These are phyloP conservation scores for Apiotrichum montevideense DNA, from an alignment of 1,284 basidiomycete species.

Conservation along the genomic window DNA sequence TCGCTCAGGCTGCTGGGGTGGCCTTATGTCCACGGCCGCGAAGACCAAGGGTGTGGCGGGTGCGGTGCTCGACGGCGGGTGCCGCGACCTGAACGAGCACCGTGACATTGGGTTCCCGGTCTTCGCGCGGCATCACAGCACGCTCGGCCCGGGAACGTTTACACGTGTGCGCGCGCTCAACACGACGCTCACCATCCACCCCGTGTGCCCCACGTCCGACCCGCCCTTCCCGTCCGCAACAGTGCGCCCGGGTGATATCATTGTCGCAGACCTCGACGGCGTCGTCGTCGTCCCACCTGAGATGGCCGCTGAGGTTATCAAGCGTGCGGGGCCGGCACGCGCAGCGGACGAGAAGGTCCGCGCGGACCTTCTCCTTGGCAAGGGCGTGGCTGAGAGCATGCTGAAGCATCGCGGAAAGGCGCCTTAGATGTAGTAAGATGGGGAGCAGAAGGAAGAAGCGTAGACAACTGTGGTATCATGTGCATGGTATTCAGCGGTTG, in stretches of 20 bases:
- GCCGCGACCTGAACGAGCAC: constrained; percentile 49
- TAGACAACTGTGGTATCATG: neutral
- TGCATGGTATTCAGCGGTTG: neutral
- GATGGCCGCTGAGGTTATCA: constrained; percentile 57
- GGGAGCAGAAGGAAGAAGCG: neutral
- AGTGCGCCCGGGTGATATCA: constrained; percentile 71
- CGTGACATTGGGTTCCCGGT: constrained; percentile 43
- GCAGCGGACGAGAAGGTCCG: constrained; percentile 68
- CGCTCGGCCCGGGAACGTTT: constrained; percentile 77
- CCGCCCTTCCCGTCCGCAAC: constrained; percentile 49
- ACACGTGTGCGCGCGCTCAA: constrained; percentile 75
- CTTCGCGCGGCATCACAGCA: constrained; percentile 30
- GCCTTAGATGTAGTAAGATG: constrained; percentile 2
- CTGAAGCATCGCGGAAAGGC: constrained; percentile 49
- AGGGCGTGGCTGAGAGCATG: constrained; percentile 70
- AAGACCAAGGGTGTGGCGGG: constrained; percentile 43
- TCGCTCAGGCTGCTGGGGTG: constrained; percentile 44
- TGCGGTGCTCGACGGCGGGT: constrained; percentile 49
- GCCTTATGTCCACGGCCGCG: constrained; percentile 50
- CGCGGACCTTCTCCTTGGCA: constrained; percentile 68
- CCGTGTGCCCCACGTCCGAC: constrained; percentile 7
- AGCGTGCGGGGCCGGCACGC: constrained; percentile 57
- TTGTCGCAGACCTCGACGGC: constrained; percentile 83
- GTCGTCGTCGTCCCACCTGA: constrained; percentile 72
- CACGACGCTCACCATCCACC: constrained; percentile 61